phyloP scores from a whole-genome alignment of 352 stramenopile species.

The Phytopythium delawarense region DNA sequence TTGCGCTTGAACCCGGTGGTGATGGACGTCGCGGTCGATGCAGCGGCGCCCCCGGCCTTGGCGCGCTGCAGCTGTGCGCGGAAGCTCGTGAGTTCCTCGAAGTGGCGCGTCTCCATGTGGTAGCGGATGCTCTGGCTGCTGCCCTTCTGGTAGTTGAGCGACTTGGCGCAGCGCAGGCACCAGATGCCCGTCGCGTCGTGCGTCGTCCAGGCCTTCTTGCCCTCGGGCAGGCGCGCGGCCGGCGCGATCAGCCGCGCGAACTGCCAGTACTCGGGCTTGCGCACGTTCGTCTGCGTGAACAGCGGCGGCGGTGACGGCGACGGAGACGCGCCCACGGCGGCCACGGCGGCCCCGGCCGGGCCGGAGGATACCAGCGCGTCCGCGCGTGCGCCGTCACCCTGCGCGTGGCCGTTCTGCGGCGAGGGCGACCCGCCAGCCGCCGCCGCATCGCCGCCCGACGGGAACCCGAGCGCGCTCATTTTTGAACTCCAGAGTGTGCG shows the following conservation, averaged over 20 bases:
- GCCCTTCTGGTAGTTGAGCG: slow-evolving; percentile 39
- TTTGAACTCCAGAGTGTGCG: background rate
- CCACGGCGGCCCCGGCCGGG: background rate
- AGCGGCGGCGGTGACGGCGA: slow-evolving; percentile 18
- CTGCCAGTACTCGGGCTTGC: slow-evolving; percentile 58
- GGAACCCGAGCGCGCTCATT: background rate
- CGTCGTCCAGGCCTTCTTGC: slow-evolving; percentile 41
- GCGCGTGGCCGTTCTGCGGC: background rate
- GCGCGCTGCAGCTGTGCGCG: slow-evolving; percentile 7
- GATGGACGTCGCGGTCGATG: background rate
- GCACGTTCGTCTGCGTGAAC: slow-evolving; percentile 40
- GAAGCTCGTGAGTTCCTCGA: slow-evolving; percentile 17
- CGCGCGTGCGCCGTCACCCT: background rate
- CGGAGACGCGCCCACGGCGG: background rate
- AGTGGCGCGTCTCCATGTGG: slow-evolving; percentile 58
- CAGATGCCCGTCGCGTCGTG: slow-evolving; percentile 46
- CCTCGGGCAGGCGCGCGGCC: slow-evolving; percentile 9
- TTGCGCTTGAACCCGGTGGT: background rate
- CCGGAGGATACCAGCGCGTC: background rate
- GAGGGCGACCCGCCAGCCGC: background rate
- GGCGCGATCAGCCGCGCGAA: slow-evolving; percentile 27
- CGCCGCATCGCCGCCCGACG: background rate
- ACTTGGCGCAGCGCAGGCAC: slow-evolving; percentile 32
- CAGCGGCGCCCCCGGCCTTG: background rate
- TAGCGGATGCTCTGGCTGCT: slow-evolving; percentile 55